Base-by-base conservation (phyloP, 495 filamentous ascomycete genomes). In the Ramalina intermedia region DNA sequence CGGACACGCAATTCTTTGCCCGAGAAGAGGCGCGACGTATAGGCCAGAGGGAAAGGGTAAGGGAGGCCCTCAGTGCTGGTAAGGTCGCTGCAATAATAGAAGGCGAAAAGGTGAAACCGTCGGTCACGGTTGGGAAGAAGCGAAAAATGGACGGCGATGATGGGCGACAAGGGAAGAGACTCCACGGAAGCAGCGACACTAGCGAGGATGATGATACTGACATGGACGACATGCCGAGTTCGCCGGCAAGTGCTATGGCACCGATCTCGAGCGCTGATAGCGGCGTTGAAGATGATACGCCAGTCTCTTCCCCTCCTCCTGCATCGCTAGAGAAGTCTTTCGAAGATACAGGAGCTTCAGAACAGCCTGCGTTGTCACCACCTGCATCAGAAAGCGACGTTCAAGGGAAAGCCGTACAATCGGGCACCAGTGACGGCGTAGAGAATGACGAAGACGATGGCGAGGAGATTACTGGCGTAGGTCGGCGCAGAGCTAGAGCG, bases 1-100 rank as follows among this genome's bases (percentile, higher is more conserved):
- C 68, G 37, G 77, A 85, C 57, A 62, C 61, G 47, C 73, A 73
- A 37, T 94, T 91, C 61, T 93, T 88, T 66, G 71, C 59, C 6
- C 64, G 69, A n/a, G 85, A 91, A 63, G 71, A 74, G 61, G 64
- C 73, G 50, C 64, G 71, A 51, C 63, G 79, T 51, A 66, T 70
- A 51, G 61, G 64, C 35, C 73, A 79, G 50, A 63, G 63, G 43
- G 62, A 66, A 42, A 66, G 69, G 29, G 62, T 78, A 50, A 62
- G 65, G 54, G 66, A 70, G 41, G 74, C 67, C 3, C 43, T 80
- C 44, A 64, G 75, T 54, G 73, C 70, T 37, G 76, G 79, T 36
- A 65, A 65, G 44, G 58, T 72, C 16, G 73, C 74, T 37, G 66
- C 68, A 29, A 67, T 61, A 4, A 66, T 69, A 13, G 52, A 54